These are phyloP conservation scores for Periglandula ipomoeae DNA, from an alignment of 2,329 filamentous ascomycete genomes.

Conservation along the genomic window DNA sequence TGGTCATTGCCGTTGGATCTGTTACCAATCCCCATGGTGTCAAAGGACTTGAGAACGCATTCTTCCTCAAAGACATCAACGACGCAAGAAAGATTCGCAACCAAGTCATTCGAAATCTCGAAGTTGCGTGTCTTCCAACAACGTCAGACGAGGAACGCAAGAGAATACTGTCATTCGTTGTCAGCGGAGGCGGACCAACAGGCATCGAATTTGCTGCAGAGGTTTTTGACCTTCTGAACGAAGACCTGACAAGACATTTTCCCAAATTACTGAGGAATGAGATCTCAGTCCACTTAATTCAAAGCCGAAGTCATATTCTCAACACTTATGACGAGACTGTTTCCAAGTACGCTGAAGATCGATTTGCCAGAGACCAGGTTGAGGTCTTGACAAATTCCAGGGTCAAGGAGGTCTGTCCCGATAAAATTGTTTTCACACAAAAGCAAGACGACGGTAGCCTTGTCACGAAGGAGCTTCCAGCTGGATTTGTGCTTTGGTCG, in stretches of 20 bases:
- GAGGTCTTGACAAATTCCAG: constrained; percentile 87
- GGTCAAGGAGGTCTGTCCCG: constrained; percentile 76
- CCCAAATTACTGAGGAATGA: constrained; percentile 90
- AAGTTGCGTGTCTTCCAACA: constrained; percentile 85
- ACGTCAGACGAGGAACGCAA: constrained; percentile 80
- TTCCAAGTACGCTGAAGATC: constrained; percentile 82
- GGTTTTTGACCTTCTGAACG: constrained; percentile 90
- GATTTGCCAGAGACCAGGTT: constrained; percentile 84
- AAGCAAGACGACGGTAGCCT: constrained; percentile 62
- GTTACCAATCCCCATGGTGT: constrained; percentile 93
- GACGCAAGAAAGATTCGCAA: constrained; percentile 88
- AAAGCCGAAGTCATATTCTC: constrained; percentile 86
- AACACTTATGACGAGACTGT: constrained; percentile 97
- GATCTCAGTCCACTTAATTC: constrained; percentile 94
- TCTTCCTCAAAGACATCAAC: constrained; percentile 91
- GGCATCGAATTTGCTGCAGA: constrained; percentile 97
- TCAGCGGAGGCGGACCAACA: constrained; percentile 90
- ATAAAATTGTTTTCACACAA: constrained; percentile 86
- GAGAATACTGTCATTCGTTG: constrained; percentile 86
- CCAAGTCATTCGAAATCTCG: constrained; percentile 79
- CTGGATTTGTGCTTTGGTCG: constrained; percentile 96
- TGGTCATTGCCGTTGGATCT: constrained; percentile 86
- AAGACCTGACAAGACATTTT: constrained; percentile 77
- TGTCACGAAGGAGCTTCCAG: constrained; percentile 86
- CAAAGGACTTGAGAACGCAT: constrained; percentile 84